Conservation (phyloP, 2,329 filamentous ascomycete species). For the Fusarium liriodendri region DNA sequence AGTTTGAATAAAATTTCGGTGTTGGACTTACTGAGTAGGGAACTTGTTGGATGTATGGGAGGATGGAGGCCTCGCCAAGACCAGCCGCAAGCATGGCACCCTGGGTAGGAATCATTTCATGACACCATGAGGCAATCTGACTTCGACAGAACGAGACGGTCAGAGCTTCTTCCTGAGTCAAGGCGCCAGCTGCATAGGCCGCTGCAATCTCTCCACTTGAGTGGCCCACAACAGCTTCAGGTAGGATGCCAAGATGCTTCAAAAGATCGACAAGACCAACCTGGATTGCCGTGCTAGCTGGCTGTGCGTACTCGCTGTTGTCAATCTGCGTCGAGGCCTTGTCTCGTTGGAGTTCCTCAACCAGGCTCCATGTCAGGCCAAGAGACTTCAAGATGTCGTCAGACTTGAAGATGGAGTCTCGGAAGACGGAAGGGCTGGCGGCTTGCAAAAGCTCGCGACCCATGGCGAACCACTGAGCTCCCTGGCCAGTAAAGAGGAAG, state of each 20-base stretch:
- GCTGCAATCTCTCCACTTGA: constrained; percentile 52
- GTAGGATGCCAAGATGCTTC: constrained; percentile 37
- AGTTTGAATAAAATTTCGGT: fast-evolving
- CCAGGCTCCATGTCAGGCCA: constrained; percentile 10
- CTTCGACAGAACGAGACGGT: constrained; percentile 46
- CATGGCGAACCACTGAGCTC: constrained; percentile 27
- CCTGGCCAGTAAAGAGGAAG: constrained; percentile 29
- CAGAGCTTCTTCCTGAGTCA: constrained; percentile 42
- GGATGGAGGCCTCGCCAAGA: background rate
- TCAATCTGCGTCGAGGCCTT: background rate
- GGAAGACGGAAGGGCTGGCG: background rate
- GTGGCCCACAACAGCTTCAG: constrained; percentile 47
- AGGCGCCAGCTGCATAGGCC: constrained; percentile 43
- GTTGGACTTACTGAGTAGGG: background rate
- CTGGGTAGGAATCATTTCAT: background rate
- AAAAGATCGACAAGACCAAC: constrained; percentile 25
- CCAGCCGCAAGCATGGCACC: constrained; percentile 18
- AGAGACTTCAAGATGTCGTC: background rate
- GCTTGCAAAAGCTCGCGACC: background rate
- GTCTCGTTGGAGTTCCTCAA: constrained; percentile 8
- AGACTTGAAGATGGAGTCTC: background rate
- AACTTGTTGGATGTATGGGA: background rate
- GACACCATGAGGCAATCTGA: constrained; percentile 16
- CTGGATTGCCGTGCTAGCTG: constrained; percentile 20
- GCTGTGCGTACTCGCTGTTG: constrained; percentile 10